Conservation (phyloP, 805 yeast species). For the Huiozyma sinensis region DNA sequence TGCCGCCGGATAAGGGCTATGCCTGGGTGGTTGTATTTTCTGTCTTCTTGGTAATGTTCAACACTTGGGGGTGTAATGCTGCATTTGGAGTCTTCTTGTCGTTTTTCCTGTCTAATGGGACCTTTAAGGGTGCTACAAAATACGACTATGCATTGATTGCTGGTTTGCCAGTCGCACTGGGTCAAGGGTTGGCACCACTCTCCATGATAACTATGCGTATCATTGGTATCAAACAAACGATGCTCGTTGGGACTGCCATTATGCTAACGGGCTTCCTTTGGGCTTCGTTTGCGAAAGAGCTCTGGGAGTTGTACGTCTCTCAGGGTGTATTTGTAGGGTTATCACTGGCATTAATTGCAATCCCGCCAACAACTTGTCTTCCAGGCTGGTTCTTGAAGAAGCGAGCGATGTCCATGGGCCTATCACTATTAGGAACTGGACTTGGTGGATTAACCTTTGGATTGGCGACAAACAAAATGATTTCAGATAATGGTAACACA, state of each 20-base stretch:
- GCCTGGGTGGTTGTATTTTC: constrained; percentile 56
- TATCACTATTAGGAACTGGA: constrained; percentile 42
- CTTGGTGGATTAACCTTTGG: constrained; percentile 38
- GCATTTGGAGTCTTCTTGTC: constrained; percentile 58
- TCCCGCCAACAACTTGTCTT: constrained; percentile 47
- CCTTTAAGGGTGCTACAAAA: constrained; percentile 44
- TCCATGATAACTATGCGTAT: constrained; percentile 37
- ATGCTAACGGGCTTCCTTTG: constrained; percentile 47
- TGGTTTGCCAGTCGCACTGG: constrained; percentile 47
- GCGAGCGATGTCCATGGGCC: constrained; percentile 45
- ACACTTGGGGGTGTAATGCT: constrained; percentile 66
- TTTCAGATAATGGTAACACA: constrained; percentile 30
- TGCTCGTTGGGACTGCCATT: constrained; percentile 39
- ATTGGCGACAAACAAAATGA: constrained; percentile 31
- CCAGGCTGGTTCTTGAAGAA: constrained; percentile 64
- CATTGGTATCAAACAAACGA: constrained; percentile 39
- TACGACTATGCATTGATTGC: constrained; percentile 59
- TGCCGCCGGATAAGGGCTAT: constrained; percentile 54
- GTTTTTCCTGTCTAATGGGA: constrained; percentile 39
- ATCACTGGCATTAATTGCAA: constrained; percentile 39
- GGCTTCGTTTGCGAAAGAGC: constrained; percentile 46
- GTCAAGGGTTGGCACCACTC: constrained; percentile 53
- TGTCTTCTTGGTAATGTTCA: constrained; percentile 39
- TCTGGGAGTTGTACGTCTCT: constrained; percentile 61
- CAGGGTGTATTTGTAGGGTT: constrained; percentile 58